These are phyloP conservation scores for Xylaria cubensis DNA, from an alignment of 495 filamentous ascomycete genomes.

Conservation along the genomic window DNA sequence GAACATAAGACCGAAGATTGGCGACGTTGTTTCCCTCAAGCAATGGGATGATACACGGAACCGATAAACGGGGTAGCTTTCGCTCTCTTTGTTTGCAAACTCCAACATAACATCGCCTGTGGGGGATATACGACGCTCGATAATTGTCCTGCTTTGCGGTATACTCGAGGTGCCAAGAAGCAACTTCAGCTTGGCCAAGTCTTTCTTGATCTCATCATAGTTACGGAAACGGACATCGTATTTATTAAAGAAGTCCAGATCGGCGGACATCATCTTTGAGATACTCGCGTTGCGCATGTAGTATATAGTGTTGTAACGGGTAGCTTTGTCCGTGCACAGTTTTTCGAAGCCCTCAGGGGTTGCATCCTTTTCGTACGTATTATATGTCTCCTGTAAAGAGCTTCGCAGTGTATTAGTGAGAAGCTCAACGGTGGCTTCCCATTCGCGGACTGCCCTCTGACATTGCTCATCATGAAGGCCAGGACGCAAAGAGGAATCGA, in stretches of 20 bases:
- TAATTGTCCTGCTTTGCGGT: conserved; percentile 27
- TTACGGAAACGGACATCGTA: conserved; percentile 37
- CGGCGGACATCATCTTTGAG: conserved; percentile 41
- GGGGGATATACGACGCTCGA: conserved; percentile 35
- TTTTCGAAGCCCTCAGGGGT: conserved; percentile 34
- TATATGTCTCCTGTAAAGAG: conserved; percentile 40
- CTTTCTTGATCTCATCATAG: conserved; percentile 37
- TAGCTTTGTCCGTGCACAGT: conserved; percentile 36
- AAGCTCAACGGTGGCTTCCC: conserved; percentile 39
- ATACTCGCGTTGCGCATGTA: conserved; percentile 45
- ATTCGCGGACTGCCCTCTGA: conserved; percentile 41
- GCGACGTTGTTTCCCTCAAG: conserved; percentile 43
- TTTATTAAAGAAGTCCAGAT: conserved; percentile 35
- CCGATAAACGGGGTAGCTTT: conserved; percentile 38
- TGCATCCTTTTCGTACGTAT: conserved; percentile 41
- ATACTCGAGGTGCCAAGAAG: conserved; percentile 34
- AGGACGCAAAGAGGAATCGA: neutral
- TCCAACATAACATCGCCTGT: conserved; percentile 47
- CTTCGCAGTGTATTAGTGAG: conserved; percentile 37
- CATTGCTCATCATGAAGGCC: conserved; percentile 13
- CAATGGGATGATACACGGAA: conserved; percentile 50
- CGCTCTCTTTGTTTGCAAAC: conserved; percentile 41
- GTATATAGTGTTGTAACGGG: conserved; percentile 35
- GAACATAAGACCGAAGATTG: conserved; percentile 47
- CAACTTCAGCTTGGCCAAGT: conserved; percentile 26